A percentile compares a stretch with the other conserved stretches of the same genome.
Conservation (phyloP, 129 eudicot genomes). For the Tagetes patula region DNA sequence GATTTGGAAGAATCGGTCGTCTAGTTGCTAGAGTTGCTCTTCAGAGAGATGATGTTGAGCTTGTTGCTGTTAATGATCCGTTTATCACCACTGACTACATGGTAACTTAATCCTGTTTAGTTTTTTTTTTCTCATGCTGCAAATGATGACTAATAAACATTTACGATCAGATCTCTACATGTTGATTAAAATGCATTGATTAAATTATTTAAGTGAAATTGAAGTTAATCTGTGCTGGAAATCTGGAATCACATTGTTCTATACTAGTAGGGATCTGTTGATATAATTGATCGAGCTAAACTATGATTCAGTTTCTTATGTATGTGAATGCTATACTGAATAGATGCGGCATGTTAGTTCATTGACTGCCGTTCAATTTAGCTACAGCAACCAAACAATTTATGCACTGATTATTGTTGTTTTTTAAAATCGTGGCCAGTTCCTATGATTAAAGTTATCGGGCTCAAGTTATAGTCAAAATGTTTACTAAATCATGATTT, state of each 20-base stretch:
- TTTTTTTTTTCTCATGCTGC: neutral
- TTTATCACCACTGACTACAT: constrained; percentile 82
- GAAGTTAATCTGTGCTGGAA: neutral
- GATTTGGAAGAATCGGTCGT: constrained; percentile 90
- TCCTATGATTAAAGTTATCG: neutral
- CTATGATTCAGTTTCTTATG: neutral
- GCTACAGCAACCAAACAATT: neutral
- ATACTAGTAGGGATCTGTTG: neutral
- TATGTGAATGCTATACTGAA: neutral
- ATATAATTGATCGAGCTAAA: neutral
- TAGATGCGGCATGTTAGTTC: neutral
- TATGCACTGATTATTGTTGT: neutral
- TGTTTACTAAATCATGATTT: neutral
- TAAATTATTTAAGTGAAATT: neutral
- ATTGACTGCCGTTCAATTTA: neutral
- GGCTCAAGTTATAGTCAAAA: neutral
- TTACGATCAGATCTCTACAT: constrained; percentile 8
- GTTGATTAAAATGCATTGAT: neutral
- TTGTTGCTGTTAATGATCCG: constrained; percentile 90
- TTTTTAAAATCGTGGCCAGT: neutral
- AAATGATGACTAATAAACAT: constrained; percentile 7
- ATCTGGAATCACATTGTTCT: neutral
- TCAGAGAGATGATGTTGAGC: constrained; percentile 84
- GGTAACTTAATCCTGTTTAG: constrained; percentile 34
- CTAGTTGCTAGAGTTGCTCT: constrained; percentile 80